Percentiles rank a stretch among this genome's conserved stretches.
Evolutionary conservation across 164 flowering plant species (phyloP).

Genomic region (Piper betle): DNA sequence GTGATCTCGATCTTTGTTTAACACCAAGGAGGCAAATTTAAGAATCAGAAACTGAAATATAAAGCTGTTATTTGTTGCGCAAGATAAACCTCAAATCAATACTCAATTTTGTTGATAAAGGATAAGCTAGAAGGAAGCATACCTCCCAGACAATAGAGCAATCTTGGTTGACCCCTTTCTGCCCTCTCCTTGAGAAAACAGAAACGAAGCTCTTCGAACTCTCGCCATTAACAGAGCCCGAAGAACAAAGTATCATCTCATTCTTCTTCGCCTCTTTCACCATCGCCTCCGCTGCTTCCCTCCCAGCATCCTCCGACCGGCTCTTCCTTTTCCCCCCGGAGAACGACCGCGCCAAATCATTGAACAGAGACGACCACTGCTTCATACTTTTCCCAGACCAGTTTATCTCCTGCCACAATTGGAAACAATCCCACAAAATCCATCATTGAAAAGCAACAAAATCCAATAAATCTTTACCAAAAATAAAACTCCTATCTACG

Average conservation of each 20-base stretch:
- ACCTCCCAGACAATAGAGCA: constrained; percentile 93
- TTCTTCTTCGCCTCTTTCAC: constrained; percentile 73
- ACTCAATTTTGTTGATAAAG: neutral
- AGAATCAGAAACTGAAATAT: too few relatives aligned
- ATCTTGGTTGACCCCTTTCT: constrained; percentile 87
- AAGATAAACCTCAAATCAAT: too few relatives aligned
- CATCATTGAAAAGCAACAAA: too few relatives aligned
- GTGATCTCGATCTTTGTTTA: too few relatives aligned
- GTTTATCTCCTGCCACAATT: too few relatives aligned
- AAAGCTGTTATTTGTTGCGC: too few relatives aligned
- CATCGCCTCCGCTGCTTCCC: constrained; percentile 50
- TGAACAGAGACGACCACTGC: constrained; percentile 39
- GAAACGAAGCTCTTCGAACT: constrained; percentile 60
- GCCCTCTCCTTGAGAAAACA: constrained; percentile 51
- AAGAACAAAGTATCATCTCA: constrained; percentile 43
- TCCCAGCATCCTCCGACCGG: constrained; percentile 21
- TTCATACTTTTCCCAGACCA: constrained; percentile 1
- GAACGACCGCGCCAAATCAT: constrained; percentile 48
- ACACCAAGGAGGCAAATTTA: too few relatives aligned
- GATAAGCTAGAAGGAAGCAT: constrained; percentile 2
- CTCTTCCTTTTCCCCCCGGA: constrained; percentile 30
- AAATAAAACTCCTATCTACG: too few relatives aligned
- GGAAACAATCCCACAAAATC: too few relatives aligned
- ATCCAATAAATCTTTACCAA: too few relatives aligned
- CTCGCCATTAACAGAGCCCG: constrained; percentile 36